Evolutionary conservation across 129 eudicot species (phyloP).

Genomic region (Pulicaria dysenterica): DNA sequence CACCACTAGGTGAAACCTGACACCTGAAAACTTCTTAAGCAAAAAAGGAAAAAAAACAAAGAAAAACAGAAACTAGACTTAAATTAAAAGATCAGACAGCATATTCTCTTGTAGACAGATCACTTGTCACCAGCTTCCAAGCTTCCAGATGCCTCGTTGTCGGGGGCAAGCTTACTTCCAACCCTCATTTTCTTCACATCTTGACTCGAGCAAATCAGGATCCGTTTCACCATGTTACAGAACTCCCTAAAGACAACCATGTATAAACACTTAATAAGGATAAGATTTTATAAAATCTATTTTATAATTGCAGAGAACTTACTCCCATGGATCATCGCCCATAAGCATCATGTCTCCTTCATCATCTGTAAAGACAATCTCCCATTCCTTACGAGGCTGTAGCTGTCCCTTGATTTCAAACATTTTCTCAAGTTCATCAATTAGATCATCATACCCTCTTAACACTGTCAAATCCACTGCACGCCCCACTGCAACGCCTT

Average conservation of each 20-base stretch:
- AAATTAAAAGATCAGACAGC: background rate
- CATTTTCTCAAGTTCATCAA: conserved; percentile 76
- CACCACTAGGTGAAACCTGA: conserved; percentile 34
- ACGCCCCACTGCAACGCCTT: conserved; percentile 93
- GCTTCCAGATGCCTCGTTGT: conserved; percentile 51
- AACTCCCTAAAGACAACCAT: conserved; percentile 56
- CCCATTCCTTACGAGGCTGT: conserved; percentile 69
- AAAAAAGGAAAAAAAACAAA: background rate
- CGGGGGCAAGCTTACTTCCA: conserved; percentile 52
- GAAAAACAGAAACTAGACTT: conserved; percentile 1
- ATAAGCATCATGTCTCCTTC: conserved; percentile 98
- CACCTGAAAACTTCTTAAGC: conserved; percentile 15
- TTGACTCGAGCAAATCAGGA: conserved; percentile 73
- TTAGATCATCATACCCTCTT: conserved; percentile 73
- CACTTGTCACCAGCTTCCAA: conserved; percentile 44
- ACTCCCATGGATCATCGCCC: conserved; percentile 99
- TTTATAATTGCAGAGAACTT: conserved; percentile 38
- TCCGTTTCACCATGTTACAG: conserved; percentile 74
- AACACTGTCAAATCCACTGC: conserved; percentile 83
- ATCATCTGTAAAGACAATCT: conserved; percentile 84
- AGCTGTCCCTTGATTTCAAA: conserved; percentile 86
- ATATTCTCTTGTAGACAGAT: conserved; percentile 12
- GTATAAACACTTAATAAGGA: background rate
- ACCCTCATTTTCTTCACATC: conserved; percentile 79
- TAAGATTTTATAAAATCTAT: too few relatives aligned